Evolutionary conservation across 352 stramenopile species (phyloP), one percentile per base, ranked within the genome.

Genomic region (Globisporangium uncinulatum): DNA sequence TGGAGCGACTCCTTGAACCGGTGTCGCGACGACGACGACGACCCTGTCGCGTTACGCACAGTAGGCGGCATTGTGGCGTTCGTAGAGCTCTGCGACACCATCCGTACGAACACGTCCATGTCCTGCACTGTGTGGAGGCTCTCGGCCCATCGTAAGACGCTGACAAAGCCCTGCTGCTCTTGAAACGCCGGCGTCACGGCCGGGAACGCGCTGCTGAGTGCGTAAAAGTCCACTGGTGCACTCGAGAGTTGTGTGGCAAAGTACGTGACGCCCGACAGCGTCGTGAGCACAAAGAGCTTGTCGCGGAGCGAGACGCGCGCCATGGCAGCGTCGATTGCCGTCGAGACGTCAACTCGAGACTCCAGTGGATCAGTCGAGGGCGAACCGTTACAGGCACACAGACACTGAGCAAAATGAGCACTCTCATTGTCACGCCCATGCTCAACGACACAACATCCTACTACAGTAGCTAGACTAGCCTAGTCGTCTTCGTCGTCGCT

Each of bases 121-220:
- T 82, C 69, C 32, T 86, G 60, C 15, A 57, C 43, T 1, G 69
- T 63, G 36, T 71, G 67, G 10, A 83, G 56, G 36, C 68, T 73
- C 59, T 89, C 79, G 14, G 86, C 56, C 79, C 76, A 89, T 14
- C 67, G 74, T 15, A 86, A 41, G 7, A 79, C 74, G 34, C 63
- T 69, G 51, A 74, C 62, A 47, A 87, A 89, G 20, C 79, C 74
- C 8, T 50, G 61, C 19, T 72, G 74, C 5, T 61, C 56, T 37
- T 70, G 66, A 44, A 86, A 76, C 42, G 57, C 32, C 19, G 57
- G 52, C n/a, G 29, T 31, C 29, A 41, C 11, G 3, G 61, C 59
- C 8, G 74, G 50, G 64, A 61, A 61, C 46, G 24, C 54, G 19
- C 14, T 52, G 29, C 21, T 56, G 7, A 85, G 60, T 42, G 75